Base-by-base conservation (phyloP, 176 grass and related monocot genomes). In the Bromus sterilis region DNA sequence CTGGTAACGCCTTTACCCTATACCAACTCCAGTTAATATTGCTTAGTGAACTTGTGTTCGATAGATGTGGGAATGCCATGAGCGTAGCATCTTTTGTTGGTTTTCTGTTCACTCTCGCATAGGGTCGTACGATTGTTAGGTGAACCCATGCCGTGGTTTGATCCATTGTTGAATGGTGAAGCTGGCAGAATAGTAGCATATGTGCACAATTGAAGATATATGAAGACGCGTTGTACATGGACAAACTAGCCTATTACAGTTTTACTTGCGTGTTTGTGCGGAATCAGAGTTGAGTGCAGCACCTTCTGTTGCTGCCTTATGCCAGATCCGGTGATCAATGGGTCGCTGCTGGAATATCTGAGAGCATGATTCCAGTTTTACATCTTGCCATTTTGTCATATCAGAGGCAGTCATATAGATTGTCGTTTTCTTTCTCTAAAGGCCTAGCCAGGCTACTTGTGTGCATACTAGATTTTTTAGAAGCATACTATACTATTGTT, bases 1-100 rank as follows among this genome's bases (percentile, higher is more conserved):
- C 59, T 63, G 84, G 80, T 91, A 82, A 18, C 44, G 26, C 35
- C 74, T 16, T 13, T 18, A 11, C 4, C 80, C 28, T 25, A 33
- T 53, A 24, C 44, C 29, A 2, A 30, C 35, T 30, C 11, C 29
- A 8, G 10, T 66, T 31, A 7, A 56, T 67, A 12, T 16, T 76
- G 8, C 16, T 24, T 82, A 10, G 51, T 66, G 61, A 46, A 71
- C 55, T 3, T 65, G 73, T n/a, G 74, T 73, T 74, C 35, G 34
- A 18, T 79, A 42, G 43, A 66, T 56, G 33, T 28, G 43, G 7
- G 41, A 32, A 56, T 83, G 13, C 44, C 44, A 72, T 31, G 16
- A 20, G 24, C 41, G 10, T 26, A 29, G 35, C 46, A 81, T 21
- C 46, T 36, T 51, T 11, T 81, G 34, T 53, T 65, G 2, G 7